Base-by-base conservation (phyloP, 768 basidiomycete genomes). In the Rhodosporidiobolus odoratus region DNA sequence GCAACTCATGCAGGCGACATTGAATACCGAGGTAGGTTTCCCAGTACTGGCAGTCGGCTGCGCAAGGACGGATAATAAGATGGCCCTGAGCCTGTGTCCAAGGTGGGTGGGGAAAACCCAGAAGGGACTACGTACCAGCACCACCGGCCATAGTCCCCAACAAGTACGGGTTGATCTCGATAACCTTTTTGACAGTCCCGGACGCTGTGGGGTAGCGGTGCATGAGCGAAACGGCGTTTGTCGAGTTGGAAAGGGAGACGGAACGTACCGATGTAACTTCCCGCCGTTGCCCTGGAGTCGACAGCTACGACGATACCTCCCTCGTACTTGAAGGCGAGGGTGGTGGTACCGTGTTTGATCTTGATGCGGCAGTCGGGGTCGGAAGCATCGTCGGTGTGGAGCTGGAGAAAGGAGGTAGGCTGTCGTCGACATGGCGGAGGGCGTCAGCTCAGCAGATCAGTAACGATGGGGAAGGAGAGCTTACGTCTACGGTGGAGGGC, bases 91-190 rank as follows among this genome's bases (percentile, higher is more conserved):
- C 27, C 3, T 13, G 19, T 15, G 52, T 27, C 27, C 27, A 56
- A 27, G 32, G 27, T n/a, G n/a, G n/a, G n/a, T n/a, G 32, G 43
- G 16, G 25, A 38, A 37, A 21, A 30, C 0, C 32, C 4, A 2
- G 13, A 17, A 35, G 21, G n/a, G 4, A 25, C 35, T 10, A 62
- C 66, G 53, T 78, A 88, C 93, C 95, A 76, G 96, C 96, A 80
- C 95, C 95, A 81, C 96, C 96, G 72, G 96, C 96, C 95, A 99
- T 98, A 2, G 96, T 99, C 71, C 96, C 96, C n/a, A 99, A 85
- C 59, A 99, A 82, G 82, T 93, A 98, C 50, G 92, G 92, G 82
- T 98, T 98, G 81, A 99, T 99, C 83, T 99, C 96, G 76, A 99
- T 98, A 73, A 99, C 94, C 76, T 76, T 99, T 84, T 95, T 98